Conservation (phyloP, 768 basidiomycete species). For the Panaeolus papilionaceus region DNA sequence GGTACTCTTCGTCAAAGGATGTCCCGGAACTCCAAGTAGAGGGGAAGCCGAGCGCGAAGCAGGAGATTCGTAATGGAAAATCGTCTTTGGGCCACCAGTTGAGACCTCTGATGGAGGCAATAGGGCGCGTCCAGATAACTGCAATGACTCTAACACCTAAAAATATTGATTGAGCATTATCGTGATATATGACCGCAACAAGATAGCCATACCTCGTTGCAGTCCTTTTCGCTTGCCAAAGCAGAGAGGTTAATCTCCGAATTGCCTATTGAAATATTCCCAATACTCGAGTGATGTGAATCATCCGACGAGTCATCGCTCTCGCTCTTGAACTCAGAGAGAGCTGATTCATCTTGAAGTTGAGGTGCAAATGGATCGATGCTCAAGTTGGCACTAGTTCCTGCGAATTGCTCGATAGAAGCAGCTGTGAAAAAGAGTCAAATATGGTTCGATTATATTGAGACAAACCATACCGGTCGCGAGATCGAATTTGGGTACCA, state of each 20-base stretch:
- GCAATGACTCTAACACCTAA: slow-evolving; percentile 21
- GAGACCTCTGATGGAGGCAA: background rate
- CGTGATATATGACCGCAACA: background rate
- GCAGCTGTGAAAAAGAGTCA: slow-evolving; percentile 21
- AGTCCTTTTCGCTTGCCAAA: slow-evolving; percentile 23
- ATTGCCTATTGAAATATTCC: slow-evolving; percentile 36
- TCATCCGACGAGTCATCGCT: slow-evolving; percentile 25
- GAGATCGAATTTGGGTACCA: slow-evolving; percentile 41
- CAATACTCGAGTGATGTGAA: slow-evolving; percentile 34
- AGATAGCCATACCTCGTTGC: slow-evolving; percentile 23
- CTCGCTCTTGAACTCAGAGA: slow-evolving; percentile 25
- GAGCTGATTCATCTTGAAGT: slow-evolving; percentile 33
- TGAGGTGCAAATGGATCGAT: slow-evolving; percentile 34
- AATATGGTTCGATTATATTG: slow-evolving; percentile 14
- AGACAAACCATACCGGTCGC: slow-evolving; percentile 27
- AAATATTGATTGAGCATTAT: background rate
- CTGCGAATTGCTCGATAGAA: slow-evolving; percentile 21
- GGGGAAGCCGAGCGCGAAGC: slow-evolving; percentile 31
- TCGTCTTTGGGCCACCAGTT: background rate
- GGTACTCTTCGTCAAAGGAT: slow-evolving; percentile 23
- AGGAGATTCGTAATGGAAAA: slow-evolving; percentile 25
- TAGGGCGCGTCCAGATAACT: background rate
- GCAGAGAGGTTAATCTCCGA: slow-evolving; percentile 35
- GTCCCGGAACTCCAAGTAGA: slow-evolving; percentile 20
- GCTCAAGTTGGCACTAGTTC: slow-evolving; percentile 27